phyloP scores from a whole-genome alignment of 768 basidiomycete species.

The Boletus fagicola region DNA sequence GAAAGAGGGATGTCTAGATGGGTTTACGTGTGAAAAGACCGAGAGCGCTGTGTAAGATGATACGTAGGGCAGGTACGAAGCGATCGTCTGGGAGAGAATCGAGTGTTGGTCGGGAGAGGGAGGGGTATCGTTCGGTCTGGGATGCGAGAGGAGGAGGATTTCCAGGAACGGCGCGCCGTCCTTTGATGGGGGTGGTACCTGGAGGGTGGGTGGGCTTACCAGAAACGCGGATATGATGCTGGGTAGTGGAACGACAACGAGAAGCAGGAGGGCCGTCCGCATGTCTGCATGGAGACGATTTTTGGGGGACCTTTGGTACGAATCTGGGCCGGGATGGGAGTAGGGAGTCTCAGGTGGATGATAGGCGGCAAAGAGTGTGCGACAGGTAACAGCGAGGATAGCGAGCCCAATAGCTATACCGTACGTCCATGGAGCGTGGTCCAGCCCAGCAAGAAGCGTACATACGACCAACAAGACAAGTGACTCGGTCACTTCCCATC shows the following conservation, averaged over 20 bases:
- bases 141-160: conserved; percentile 41
- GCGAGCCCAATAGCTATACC: conserved; percentile 28
- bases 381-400: conserved; percentile 19
- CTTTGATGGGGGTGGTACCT: conserved; percentile 17
- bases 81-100: conserved; percentile 37
- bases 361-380: neutral
- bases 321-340: neutral
- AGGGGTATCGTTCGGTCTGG: conserved; percentile 35
- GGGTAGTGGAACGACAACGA: conserved; percentile 13
- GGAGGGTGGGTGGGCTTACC: neutral
- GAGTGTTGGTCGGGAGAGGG: conserved; percentile 16
- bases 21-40: conserved; percentile 38
- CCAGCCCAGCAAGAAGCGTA: conserved; percentile 26
- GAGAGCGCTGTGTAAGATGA: conserved; percentile 32
- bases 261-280: conserved; percentile 19
- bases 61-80: conserved; percentile 38
- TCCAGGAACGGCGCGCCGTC: conserved; percentile 35
- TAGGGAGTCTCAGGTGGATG: neutral
- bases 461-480: conserved; percentile 10
- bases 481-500: conserved; percentile 18
- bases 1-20: conserved; percentile 33
- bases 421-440: conserved; percentile 43
- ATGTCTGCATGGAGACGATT: conserved; percentile 16
- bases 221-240: conserved; percentile 1
- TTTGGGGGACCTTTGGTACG: neutral